These are phyloP conservation scores for Aspergillus funiculosus DNA, from an alignment of 495 filamentous ascomycete species.

Conservation along the genomic window DNA sequence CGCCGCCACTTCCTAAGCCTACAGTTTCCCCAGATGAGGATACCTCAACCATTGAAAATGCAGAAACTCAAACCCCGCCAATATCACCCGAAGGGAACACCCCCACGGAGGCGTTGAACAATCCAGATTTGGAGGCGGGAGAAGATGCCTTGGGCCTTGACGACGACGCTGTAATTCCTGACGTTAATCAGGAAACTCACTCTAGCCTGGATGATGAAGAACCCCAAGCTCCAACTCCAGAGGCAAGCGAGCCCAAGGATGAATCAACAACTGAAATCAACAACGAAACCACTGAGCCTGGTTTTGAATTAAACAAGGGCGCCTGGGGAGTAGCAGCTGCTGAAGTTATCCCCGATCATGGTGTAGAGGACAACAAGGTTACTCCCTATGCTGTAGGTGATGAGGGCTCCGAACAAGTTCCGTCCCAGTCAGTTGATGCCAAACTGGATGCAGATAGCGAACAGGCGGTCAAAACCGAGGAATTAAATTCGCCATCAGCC, in stretches of 20 bases:
- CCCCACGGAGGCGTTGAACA: not conserved
- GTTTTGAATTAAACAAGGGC: not conserved
- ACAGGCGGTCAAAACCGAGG: constrained; percentile 19
- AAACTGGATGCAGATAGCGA: constrained; percentile 6
- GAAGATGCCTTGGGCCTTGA: not conserved
- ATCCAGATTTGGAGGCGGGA: not conserved
- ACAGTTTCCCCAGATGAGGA: constrained; percentile 11
- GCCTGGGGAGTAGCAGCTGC: constrained; percentile 53
- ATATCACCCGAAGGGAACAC: not conserved
- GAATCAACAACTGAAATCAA: too few species aligned
- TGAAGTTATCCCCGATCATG: constrained; percentile 41
- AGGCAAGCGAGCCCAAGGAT: not conserved
- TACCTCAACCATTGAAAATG: not conserved
- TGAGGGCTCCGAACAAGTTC: constrained; percentile 35
- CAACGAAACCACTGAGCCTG: too few species aligned
- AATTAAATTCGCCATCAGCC: not conserved
- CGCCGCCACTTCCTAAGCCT: constrained; percentile 37
- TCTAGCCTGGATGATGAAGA: constrained; percentile 1
- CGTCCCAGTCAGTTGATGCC: not conserved
- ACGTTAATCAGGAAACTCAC: not conserved
- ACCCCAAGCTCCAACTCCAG: not conserved
- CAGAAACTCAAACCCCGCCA: not conserved
- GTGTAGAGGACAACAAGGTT: constrained; percentile 43
- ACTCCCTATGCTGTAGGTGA: constrained; percentile 34
- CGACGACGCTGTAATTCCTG: not conserved